These are phyloP conservation scores for Cucumis hystrix DNA, from an alignment of 306 rosid genomes.

Conservation along the genomic window DNA sequence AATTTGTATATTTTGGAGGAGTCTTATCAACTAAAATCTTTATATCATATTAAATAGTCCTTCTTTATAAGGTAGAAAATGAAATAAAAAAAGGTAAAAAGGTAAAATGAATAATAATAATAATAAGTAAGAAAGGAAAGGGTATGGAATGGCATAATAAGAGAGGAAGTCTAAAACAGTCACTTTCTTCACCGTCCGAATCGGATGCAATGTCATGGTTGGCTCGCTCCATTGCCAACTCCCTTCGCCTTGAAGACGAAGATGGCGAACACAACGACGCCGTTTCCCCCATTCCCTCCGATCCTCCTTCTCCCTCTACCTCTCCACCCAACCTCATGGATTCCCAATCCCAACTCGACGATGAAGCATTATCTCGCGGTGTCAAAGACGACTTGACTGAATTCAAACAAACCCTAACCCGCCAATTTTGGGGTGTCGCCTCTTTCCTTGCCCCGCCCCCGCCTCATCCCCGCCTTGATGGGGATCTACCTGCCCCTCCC, in stretches of 20 bases:
- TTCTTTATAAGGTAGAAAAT: too few species aligned
- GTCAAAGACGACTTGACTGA: constrained; percentile 75
- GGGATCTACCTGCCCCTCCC: constrained; percentile 5
- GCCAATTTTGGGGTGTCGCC: constrained; percentile 89
- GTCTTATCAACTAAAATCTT: too few species aligned
- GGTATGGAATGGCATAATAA: background rate
- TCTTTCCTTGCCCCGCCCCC: constrained; percentile 67
- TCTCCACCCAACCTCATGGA: constrained; percentile 8
- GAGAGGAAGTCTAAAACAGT: background rate
- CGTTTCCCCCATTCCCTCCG: constrained; percentile 11
- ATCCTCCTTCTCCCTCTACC: constrained; percentile 18
- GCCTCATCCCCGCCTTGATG: background rate
- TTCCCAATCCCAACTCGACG: constrained; percentile 9
- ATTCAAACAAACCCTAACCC: constrained; percentile 66
- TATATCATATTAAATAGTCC: too few species aligned
- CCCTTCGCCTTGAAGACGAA: constrained; percentile 55
- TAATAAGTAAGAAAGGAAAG: background rate
- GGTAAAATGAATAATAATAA: too few species aligned
- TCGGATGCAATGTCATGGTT: constrained; percentile 62
- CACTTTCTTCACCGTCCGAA: background rate
- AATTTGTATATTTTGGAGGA: too few species aligned
- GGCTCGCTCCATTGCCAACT: constrained; percentile 58
- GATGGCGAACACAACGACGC: constrained; percentile 22
- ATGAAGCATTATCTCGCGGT: constrained; percentile 41
- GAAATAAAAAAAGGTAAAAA: too few species aligned